These are phyloP conservation scores for Tolypocladium cylindrosporum DNA, from an alignment of 2,329 filamentous ascomycete species.

Conservation along the genomic window DNA sequence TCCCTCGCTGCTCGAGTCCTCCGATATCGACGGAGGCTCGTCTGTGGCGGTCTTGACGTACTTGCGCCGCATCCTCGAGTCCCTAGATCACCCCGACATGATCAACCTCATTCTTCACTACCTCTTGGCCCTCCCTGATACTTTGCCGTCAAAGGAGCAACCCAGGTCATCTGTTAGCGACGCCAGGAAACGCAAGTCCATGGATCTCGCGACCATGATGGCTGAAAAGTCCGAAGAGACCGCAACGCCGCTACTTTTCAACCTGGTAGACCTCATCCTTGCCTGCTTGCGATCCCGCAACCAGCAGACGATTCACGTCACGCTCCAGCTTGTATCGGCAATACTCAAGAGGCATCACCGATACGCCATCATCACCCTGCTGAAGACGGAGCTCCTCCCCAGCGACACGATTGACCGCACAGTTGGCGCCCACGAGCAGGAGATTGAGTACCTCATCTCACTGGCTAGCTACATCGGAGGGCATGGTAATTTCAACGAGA, in stretches of 20 bases:
- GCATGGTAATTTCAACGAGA: conserved; percentile 59
- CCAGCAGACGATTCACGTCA: conserved; percentile 81
- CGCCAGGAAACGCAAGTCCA: conserved; percentile 73
- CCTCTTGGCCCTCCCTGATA: conserved; percentile 69
- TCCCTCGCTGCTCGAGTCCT: conserved; percentile 90
- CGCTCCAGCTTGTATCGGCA: conserved; percentile 75
- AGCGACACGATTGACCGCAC: conserved; percentile 50
- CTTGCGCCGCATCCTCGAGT: conserved; percentile 79
- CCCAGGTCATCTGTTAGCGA: conserved; percentile 48
- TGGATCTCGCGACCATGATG: conserved; percentile 76
- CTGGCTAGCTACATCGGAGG: conserved; percentile 60
- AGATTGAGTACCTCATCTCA: conserved; percentile 61
- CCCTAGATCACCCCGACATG: conserved; percentile 85
- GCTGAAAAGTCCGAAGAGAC: conserved; percentile 64
- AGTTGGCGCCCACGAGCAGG: conserved; percentile 63
- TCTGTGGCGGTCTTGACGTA: conserved; percentile 95
- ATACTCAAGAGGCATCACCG: conserved; percentile 81
- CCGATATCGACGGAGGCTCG: conserved; percentile 91
- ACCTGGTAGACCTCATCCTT: conserved; percentile 80
- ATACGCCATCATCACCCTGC: conserved; percentile 69
- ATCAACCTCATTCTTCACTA: conserved; percentile 91
- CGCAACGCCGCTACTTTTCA: conserved; percentile 79
- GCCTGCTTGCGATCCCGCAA: conserved; percentile 78
- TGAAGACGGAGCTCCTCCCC: conserved; percentile 54
- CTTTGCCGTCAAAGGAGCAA: conserved; percentile 22